A percentile compares a stretch with the other conserved stretches of the same genome.
Conservation (phyloP, 257 asterid genomes). For the Thymus quinquecostatus region DNA sequence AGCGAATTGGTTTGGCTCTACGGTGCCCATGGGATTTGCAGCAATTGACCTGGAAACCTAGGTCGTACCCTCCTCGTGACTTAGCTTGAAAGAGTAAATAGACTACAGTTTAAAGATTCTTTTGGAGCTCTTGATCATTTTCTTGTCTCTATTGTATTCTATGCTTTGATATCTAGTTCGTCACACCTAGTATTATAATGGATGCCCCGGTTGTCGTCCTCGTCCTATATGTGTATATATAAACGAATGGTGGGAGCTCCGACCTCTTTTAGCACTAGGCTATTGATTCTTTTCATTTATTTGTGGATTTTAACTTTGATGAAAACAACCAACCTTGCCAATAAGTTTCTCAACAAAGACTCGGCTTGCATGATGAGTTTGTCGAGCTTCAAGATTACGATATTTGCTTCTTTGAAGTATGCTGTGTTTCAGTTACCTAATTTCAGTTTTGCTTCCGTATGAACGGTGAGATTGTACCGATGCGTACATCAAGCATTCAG, state of each 20-base stretch:
- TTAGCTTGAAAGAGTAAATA: conserved; percentile 65
- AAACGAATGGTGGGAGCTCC: conserved; percentile 45
- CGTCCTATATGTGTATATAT: conserved; percentile 50
- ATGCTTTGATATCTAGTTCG: conserved; percentile 28
- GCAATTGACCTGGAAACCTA: conserved; percentile 42
- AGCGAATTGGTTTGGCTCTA: conserved; percentile 43
- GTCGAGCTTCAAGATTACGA: neutral
- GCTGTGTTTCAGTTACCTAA: too few species aligned
- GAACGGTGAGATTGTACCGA: too few species aligned
- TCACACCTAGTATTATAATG: conserved; percentile 34
- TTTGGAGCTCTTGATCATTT: conserved; percentile 45
- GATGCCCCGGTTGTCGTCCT: conserved; percentile 28
- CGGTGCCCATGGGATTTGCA: conserved; percentile 33
- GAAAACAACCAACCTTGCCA: conserved; percentile 26
- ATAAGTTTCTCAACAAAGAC: conserved; percentile 33
- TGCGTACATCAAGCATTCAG: too few species aligned
- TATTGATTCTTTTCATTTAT: conserved; percentile 44
- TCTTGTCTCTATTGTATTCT: neutral
- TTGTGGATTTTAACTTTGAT: conserved; percentile 28
- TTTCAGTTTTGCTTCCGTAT: too few species aligned
- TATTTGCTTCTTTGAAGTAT: too few species aligned
- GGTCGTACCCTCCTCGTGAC: conserved; percentile 43
- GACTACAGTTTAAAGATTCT: conserved; percentile 56
- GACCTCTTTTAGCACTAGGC: conserved; percentile 34
- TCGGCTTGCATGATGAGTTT: neutral